Conservation (phyloP, 805 yeast species). For the Candida loeiensis region DNA sequence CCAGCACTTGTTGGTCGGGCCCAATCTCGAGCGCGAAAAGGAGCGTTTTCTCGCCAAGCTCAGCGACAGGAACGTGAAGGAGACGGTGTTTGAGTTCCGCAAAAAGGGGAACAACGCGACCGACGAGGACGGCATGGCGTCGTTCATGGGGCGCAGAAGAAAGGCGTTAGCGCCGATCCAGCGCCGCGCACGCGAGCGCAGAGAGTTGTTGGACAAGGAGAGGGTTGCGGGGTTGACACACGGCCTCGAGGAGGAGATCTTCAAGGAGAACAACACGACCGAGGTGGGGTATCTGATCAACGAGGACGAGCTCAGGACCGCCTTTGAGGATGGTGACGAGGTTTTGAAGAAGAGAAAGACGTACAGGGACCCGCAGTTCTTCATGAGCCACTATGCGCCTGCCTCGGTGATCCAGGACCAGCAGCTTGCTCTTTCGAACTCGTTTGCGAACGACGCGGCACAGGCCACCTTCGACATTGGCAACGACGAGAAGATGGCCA, state of each 20-base stretch:
- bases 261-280: conserved; percentile 39
- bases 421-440: conserved; percentile 52
- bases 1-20: conserved; percentile 76
- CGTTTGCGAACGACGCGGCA: conserved; percentile 82
- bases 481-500: conserved; percentile 69
- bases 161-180: conserved; percentile 86
- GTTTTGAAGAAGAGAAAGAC: conserved; percentile 39
- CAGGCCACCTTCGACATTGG: conserved; percentile 81
- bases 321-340: conserved; percentile 54
- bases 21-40: conserved; percentile 70
- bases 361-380: conserved; percentile 74
- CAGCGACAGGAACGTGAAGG: conserved; percentile 66
- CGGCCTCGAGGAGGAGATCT: conserved; percentile 67
- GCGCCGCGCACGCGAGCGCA: conserved; percentile 67
- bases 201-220: conserved; percentile 66
- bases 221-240: conserved; percentile 73
- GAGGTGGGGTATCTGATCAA: conserved; percentile 47
- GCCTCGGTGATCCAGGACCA: conserved; percentile 74
- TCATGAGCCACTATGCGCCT: conserved; percentile 88
- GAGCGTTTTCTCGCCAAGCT: conserved; percentile 67
- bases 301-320: conserved; percentile 45
- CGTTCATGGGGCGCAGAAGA: conserved; percentile 83
- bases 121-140: conserved; percentile 64
- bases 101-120: conserved; percentile 37
- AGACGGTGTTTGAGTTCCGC: conserved; percentile 91